These are phyloP conservation scores for Chaetomium sp. DNA, from an alignment of 2,329 filamentous ascomycete genomes.

Conservation along the genomic window DNA sequence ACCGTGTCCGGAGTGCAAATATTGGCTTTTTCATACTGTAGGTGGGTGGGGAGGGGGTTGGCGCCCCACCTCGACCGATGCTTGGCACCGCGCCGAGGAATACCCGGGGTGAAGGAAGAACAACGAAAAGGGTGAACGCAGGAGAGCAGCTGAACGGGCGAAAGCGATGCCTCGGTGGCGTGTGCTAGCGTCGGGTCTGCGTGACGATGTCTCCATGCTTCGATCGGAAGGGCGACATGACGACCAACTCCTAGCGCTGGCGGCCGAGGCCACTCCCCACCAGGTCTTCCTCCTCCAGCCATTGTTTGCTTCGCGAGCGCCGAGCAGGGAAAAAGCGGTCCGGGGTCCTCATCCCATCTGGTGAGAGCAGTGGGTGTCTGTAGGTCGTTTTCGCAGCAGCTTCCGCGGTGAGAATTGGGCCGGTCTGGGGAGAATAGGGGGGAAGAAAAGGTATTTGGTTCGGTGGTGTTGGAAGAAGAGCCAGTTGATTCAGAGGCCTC, in stretches of 20 bases:
- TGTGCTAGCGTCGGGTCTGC: neutral
- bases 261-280: conserved; percentile 1
- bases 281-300: neutral
- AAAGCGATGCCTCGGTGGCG: neutral
- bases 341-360: conserved; percentile 2
- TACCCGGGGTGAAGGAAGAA: conserved; percentile 5
- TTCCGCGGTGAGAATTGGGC: neutral
- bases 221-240: neutral
- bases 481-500: conserved; percentile 12
- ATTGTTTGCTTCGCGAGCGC: conserved; percentile 13
- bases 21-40: conserved; percentile 15
- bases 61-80: neutral
- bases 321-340: conserved; percentile 13
- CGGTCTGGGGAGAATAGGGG: neutral
- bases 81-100: conserved; percentile 23
- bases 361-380: neutral
- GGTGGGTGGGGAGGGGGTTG: neutral
- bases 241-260: neutral
- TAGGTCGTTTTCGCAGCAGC: neutral
- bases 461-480: conserved; percentile 8
- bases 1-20: conserved; percentile 17
- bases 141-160: neutral
- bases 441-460: neutral
- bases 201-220: neutral
- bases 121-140: neutral